Percentiles rank a stretch among this genome's conserved stretches.
These are phyloP conservation scores for Neurospora tetrasperma DNA, from an alignment of 495 filamentous ascomycete genomes.

Conservation along the genomic window DNA sequence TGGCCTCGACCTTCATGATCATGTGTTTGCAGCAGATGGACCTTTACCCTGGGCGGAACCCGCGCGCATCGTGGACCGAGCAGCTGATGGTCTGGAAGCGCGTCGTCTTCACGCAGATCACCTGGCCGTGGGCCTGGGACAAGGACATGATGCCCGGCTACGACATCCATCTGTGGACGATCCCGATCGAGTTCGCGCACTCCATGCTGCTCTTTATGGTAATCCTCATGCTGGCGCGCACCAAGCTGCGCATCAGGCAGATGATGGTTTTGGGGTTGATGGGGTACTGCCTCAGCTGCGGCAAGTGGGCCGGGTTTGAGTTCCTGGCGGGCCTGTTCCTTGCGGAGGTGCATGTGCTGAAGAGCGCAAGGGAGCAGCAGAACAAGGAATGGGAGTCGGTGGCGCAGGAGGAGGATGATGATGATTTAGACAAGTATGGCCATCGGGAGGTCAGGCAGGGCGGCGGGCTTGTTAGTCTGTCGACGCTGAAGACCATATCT, in stretches of 20 bases:
- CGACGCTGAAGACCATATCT: slow-evolving; percentile 8
- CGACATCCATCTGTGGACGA: slow-evolving; percentile 57
- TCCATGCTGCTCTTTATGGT: slow-evolving; percentile 54
- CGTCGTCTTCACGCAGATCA: slow-evolving; percentile 37
- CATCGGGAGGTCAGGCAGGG: not conserved
- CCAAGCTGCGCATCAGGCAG: slow-evolving; percentile 37
- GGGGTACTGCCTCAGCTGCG: slow-evolving; percentile 47
- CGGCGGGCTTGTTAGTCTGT: not conserved
- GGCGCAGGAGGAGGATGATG: slow-evolving; percentile 1
- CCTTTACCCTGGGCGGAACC: slow-evolving; percentile 21
- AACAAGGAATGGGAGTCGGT: slow-evolving; percentile 13
- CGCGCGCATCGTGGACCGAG: slow-evolving; percentile 24
- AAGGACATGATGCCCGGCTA: slow-evolving; percentile 44
- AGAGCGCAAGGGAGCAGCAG: slow-evolving; percentile 6
- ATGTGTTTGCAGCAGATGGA: slow-evolving; percentile 44
- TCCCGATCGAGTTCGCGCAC: slow-evolving; percentile 54
- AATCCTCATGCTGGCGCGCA: slow-evolving; percentile 43
- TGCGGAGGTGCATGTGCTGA: slow-evolving; percentile 42
- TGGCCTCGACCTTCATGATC: slow-evolving; percentile 46
- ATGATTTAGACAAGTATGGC: not conserved
- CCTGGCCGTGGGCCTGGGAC: slow-evolving; percentile 45
- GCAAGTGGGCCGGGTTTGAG: slow-evolving; percentile 49
- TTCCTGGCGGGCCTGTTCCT: slow-evolving; percentile 51
- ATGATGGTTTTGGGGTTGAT: slow-evolving; percentile 34
- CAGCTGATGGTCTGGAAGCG: slow-evolving; percentile 41